These are phyloP conservation scores for Chaetomiaceae sp. DNA, from an alignment of 2,329 filamentous ascomycete species.

Conservation along the genomic window DNA sequence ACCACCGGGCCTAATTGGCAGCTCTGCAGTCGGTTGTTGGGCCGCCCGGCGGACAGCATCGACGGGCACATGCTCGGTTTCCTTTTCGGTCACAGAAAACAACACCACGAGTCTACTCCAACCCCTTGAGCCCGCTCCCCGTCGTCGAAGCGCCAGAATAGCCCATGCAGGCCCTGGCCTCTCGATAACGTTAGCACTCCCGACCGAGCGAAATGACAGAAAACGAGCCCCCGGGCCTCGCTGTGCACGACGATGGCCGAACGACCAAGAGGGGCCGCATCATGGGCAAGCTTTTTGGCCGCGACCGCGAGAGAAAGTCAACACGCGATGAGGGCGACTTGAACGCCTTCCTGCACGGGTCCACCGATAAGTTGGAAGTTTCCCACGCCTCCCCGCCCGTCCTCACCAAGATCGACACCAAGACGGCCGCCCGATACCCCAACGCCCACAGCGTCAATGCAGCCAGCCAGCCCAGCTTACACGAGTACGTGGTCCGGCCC, in stretches of 20 bases:
- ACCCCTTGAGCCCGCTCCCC: neutral
- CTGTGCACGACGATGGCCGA: slow-evolving; percentile 37
- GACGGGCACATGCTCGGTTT: slow-evolving; percentile 24
- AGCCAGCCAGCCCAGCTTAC: slow-evolving; percentile 32
- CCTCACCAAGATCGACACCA: slow-evolving; percentile 50
- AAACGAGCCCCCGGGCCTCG: slow-evolving; percentile 38
- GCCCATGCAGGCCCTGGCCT: slow-evolving; percentile 20
- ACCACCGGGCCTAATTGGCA: slow-evolving; percentile 18
- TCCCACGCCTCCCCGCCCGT: slow-evolving; percentile 48
- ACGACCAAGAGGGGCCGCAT: slow-evolving; percentile 49
- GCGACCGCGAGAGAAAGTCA: slow-evolving; percentile 32
- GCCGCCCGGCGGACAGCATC: slow-evolving; percentile 13
- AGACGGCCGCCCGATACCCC: slow-evolving; percentile 50
- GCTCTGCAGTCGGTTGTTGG: slow-evolving; percentile 21
- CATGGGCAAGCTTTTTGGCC: slow-evolving; percentile 59
- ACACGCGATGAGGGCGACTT: slow-evolving; percentile 43
- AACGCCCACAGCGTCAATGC: slow-evolving; percentile 45
- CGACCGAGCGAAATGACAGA: slow-evolving; percentile 36
- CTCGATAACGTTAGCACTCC: slow-evolving; percentile 4
- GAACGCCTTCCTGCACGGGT: slow-evolving; percentile 55
- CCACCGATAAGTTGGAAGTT: slow-evolving; percentile 51
- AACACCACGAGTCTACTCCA: neutral
- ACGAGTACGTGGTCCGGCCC: slow-evolving; percentile 41
- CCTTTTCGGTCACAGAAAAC: slow-evolving; percentile 16
- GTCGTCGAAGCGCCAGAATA: slow-evolving; percentile 5